Percentiles rank a stretch among this genome's conserved stretches.
phyloP scores from a whole-genome alignment of 352 stramenopile genomes.

The Phytophthora fragariae region DNA sequence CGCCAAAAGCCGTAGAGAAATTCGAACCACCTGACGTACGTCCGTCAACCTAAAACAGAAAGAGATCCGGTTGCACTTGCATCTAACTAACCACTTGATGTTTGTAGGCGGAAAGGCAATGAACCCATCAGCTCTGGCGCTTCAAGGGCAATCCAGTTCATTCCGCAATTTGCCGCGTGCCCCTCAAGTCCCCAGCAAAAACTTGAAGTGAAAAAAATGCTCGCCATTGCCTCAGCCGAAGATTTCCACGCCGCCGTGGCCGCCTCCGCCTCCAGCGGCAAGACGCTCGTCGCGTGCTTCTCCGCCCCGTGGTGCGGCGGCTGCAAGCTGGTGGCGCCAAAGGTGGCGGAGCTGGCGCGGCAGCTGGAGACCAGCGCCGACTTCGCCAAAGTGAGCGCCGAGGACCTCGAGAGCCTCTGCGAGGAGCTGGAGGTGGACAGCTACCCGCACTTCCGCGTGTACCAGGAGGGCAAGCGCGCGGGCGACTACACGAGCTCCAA shows the following conservation, averaged over 20 bases:
- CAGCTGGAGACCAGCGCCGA: conserved; percentile 35
- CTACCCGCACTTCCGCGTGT: conserved; percentile 82
- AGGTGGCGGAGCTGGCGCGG: conserved; percentile 58
- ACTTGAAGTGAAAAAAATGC: conserved; percentile 31
- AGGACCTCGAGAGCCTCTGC: conserved; percentile 69
- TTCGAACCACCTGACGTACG: conserved; percentile 29
- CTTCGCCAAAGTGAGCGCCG: conserved; percentile 66
- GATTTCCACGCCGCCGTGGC: conserved; percentile 51
- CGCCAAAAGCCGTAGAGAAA: conserved; percentile 32
- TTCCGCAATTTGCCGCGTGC: conserved; percentile 42
- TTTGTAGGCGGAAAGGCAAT: conserved; percentile 27
- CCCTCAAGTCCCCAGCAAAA: not conserved
- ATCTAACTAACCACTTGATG: conserved; percentile 2
- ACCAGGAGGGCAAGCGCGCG: conserved; percentile 62
- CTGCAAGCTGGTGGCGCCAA: conserved; percentile 70
- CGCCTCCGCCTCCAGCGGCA: conserved; percentile 27
- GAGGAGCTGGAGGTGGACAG: conserved; percentile 80
- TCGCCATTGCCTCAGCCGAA: conserved; percentile 45
- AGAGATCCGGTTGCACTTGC: not conserved
- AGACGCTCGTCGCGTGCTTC: conserved; percentile 59
- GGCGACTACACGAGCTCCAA: conserved; percentile 79
- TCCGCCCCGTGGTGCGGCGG: conserved; percentile 70
- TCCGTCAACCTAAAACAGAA: conserved; percentile 16
- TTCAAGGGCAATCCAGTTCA: conserved; percentile 6
- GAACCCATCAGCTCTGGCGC: conserved; percentile 12